Evolutionary conservation across 805 yeast species (phyloP).

Genomic region (Zygosaccharomyces pseudorouxii): DNA sequence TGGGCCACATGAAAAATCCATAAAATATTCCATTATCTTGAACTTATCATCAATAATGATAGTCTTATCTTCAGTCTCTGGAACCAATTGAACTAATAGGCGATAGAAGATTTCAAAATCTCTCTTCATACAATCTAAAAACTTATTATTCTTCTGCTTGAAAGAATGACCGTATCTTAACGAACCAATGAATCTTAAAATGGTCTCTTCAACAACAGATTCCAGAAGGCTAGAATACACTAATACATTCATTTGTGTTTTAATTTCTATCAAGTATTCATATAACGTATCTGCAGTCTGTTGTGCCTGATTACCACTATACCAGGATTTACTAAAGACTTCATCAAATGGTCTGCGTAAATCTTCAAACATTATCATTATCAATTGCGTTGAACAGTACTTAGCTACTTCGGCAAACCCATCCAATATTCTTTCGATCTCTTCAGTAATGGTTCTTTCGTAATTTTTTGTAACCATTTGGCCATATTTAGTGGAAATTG

Average conservation of each 20-base stretch:
- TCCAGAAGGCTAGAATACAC: slow-evolving; percentile 52
- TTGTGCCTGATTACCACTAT: slow-evolving; percentile 51
- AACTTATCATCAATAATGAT: slow-evolving; percentile 46
- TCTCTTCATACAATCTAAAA: slow-evolving; percentile 49
- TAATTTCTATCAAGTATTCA: slow-evolving; percentile 67
- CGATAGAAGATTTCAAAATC: slow-evolving; percentile 57
- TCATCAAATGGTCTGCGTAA: slow-evolving; percentile 54
- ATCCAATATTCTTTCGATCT: slow-evolving; percentile 63
- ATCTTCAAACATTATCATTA: slow-evolving; percentile 68
- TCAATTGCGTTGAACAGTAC: slow-evolving; percentile 50
- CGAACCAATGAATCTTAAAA: slow-evolving; percentile 46
- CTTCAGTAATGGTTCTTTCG: slow-evolving; percentile 51
- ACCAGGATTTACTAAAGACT: slow-evolving; percentile 69
- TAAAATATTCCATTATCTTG: slow-evolving; percentile 55
- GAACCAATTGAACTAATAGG: slow-evolving; percentile 45
- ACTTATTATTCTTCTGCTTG: slow-evolving; percentile 41
- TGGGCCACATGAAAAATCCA: slow-evolving; percentile 49
- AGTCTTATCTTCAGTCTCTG: slow-evolving; percentile 33
- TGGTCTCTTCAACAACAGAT: slow-evolving; percentile 47
- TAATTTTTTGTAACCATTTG: slow-evolving; percentile 64
- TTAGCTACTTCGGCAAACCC: slow-evolving; percentile 75
- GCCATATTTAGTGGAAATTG: slow-evolving; percentile 59
- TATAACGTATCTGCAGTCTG: slow-evolving; percentile 66
- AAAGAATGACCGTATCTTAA: slow-evolving; percentile 41
- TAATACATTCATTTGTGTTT: slow-evolving; percentile 48